phyloP scores from a whole-genome alignment of 2,329 filamentous ascomycete genomes.

The Grosmannia serpens region DNA sequence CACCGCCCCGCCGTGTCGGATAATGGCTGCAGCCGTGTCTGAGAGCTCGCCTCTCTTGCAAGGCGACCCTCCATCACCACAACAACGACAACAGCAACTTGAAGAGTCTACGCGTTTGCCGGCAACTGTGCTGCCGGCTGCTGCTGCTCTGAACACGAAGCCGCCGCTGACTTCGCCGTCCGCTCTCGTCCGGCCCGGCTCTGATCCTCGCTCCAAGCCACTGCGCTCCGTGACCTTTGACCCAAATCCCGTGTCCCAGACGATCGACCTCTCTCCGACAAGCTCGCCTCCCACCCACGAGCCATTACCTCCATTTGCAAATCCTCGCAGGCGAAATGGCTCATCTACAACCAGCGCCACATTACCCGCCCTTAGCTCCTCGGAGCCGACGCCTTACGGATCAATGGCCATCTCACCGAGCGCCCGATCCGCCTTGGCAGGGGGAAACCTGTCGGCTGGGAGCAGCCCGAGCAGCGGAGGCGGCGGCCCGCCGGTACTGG shows the following conservation, averaged over 20 bases:
- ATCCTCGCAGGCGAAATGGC: conserved; percentile 13
- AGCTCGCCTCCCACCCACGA: conserved; percentile 15
- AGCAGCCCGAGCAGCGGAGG: conserved; percentile 30
- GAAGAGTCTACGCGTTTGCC: neutral
- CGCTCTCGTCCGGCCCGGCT: conserved; percentile 10
- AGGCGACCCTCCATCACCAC: neutral
- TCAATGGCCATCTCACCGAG: conserved; percentile 1
- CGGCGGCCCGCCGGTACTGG: conserved; percentile 48
- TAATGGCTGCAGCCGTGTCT: conserved; percentile 3
- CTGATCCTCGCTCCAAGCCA: conserved; percentile 29
- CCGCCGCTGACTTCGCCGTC: conserved; percentile 5
- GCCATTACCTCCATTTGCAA: conserved; percentile 16
- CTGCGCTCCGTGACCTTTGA: conserved; percentile 67
- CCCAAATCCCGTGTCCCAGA: conserved; percentile 52
- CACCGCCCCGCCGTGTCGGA: neutral
- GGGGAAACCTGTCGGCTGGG: neutral
- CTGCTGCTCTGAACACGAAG: neutral
- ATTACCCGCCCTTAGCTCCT: conserved; percentile 22
- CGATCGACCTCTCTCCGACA: conserved; percentile 34
- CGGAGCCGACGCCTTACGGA: conserved; percentile 15
- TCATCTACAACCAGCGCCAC: conserved; percentile 18
- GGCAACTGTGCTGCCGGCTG: neutral
- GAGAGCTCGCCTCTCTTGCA: conserved; percentile 14
- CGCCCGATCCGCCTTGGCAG: neutral
- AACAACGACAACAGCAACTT: neutral